Base-by-base conservation (phyloP, 352 stramenopile species). In the Phytophthora sp. region DNA sequence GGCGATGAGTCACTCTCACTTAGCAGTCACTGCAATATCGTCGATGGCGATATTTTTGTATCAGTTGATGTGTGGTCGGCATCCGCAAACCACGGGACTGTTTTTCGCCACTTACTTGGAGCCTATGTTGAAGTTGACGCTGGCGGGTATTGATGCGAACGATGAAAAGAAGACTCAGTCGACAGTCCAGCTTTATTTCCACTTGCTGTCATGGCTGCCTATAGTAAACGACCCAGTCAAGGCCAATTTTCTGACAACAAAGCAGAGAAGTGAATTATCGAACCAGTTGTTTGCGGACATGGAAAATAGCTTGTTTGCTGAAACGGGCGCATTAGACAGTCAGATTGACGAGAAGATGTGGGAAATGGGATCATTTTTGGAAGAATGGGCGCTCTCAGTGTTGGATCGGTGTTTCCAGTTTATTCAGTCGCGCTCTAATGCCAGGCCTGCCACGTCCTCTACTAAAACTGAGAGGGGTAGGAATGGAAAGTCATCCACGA, bases 71-170 rank as follows among this genome's bases (percentile, higher is more conserved):
- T 82, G 73, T 42, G 82, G 84, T 26, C 75, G 81, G 21, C 66
- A 89, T 44, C 58, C 76, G 0, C 36, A 76, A 18, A 77, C 74
- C 13, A 77, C 64, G 4, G 80, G 76, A 0, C 24, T 88, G 24
- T 82, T 90, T 49, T 90, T 88, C 27, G 66, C 74, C 13, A 85
- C 66, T 23, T 87, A 90, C 16, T 51, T 93, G 36, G 61, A 84
- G 27, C 75, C 79, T 23, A 66, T 91, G 7, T 29, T 93, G 55
- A 75, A 81, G 20, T 61, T 88, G 41, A 91, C 84, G 7, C 64
- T 93, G 7, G 79, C 82, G 4, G 84, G 84, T 4, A 91, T 93
- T 64, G 84, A 93, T 55, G 69, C 80, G 9, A 93, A 93, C 20
- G 84, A 93, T 53, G 80, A 93, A 41, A 85, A 78, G 55, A 93